phyloP scores from a whole-genome alignment of 352 stramenopile genomes.

The Phytophthora nicotianae region DNA sequence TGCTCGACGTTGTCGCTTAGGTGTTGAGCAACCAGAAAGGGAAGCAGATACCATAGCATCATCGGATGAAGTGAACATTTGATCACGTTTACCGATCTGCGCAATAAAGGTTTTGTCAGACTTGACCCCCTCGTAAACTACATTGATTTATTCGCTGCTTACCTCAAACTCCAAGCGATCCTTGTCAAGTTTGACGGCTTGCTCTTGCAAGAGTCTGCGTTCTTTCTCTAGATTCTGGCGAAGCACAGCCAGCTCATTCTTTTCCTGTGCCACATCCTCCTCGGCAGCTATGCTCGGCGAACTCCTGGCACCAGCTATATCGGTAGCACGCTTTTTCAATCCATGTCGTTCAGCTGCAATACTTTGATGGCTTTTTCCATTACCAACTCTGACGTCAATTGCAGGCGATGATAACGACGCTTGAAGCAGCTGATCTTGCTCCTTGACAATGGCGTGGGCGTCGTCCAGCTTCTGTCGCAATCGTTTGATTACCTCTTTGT shows the following conservation, averaged over 20 bases:
- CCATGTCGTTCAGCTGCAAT: conserved; percentile 7
- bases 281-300: conserved; percentile 29
- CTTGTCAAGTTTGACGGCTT: conserved; percentile 64
- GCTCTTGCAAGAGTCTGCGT: conserved; percentile 48
- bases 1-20: conserved; percentile 19
- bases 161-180: conserved; percentile 69
- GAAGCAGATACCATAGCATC: conserved; percentile 1
- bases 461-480: conserved; percentile 73
- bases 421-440: conserved; percentile 79
- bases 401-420: conserved; percentile 44
- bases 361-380: conserved; percentile 10
- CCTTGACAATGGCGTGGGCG: conserved; percentile 60
- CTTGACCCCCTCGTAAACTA: neutral
- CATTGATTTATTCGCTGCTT: conserved; percentile 29
- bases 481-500: conserved; percentile 52
- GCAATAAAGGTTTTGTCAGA: conserved; percentile 11
- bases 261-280: conserved; percentile 47
- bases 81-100: conserved; percentile 51
- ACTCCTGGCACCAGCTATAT: conserved; percentile 7
- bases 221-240: conserved; percentile 51
- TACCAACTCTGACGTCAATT: conserved; percentile 7
- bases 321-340: conserved; percentile 2
- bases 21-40: conserved; percentile 15
- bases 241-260: conserved; percentile 36
- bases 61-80: conserved; percentile 26